Conservation (phyloP, 2,329 filamentous ascomycete genomes). For the Claviceps sp. region DNA sequence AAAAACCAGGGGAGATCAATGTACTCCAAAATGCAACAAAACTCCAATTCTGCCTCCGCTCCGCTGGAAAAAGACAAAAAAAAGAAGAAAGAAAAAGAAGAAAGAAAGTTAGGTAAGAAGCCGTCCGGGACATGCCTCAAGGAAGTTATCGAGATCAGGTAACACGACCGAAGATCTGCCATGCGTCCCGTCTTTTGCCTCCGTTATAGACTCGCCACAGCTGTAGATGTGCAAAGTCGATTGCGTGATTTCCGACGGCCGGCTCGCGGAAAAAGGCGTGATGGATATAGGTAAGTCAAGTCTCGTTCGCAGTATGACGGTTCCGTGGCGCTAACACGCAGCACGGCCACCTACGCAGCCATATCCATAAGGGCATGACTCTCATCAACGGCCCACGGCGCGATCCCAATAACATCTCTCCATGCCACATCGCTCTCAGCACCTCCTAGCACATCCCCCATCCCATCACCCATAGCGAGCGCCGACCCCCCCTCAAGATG, state of each 20-base stretch:
- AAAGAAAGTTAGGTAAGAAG: neutral
- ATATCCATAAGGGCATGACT: conserved; percentile 1
- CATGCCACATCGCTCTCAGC: conserved; percentile 6
- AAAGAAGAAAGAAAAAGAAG: neutral
- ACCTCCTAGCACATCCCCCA: neutral
- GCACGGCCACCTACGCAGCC: neutral
- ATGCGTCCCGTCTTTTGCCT: neutral
- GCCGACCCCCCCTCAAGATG: conserved; percentile 15
- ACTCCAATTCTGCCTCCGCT: neutral
- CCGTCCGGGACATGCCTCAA: neutral
- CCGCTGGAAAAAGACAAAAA: neutral
- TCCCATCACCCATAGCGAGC: conserved; percentile 10
- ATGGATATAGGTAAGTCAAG: no score
- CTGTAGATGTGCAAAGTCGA: neutral
- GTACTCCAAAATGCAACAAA: neutral
- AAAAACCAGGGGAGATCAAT: neutral
- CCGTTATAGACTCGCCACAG: no score
- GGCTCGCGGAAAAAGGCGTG: no score
- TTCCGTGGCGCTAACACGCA: no score
- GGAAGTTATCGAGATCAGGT: neutral
- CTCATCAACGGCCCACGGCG: conserved; percentile 5
- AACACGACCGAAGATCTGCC: neutral
- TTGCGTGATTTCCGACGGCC: neutral
- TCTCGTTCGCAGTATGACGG: no score
- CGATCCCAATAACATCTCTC: conserved; percentile 8